phyloP scores from a whole-genome alignment of 2,329 filamentous ascomycete species.

The Hymenoscyphus fructigenus region DNA sequence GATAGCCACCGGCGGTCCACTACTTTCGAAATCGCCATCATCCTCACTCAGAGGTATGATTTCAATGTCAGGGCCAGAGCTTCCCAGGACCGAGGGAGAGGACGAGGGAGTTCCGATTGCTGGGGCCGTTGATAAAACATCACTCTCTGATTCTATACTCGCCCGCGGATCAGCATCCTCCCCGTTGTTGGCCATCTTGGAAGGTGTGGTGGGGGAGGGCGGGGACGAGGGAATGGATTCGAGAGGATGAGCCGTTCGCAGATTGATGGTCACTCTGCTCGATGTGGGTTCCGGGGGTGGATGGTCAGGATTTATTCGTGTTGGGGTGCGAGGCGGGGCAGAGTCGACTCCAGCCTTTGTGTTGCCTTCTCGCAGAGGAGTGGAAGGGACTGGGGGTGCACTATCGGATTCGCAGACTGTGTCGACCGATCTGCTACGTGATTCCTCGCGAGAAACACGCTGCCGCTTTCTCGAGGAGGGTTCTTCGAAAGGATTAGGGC shows the following conservation, averaged over 20 bases:
- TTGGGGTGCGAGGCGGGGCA: constrained; percentile 34
- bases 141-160: constrained; percentile 36
- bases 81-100: constrained; percentile 32
- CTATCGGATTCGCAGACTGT: constrained; percentile 26
- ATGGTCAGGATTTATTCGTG: constrained; percentile 33
- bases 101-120: constrained; percentile 35
- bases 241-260: constrained; percentile 48
- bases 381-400: constrained; percentile 20
- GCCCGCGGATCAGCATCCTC: constrained; percentile 25
- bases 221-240: constrained; percentile 46
- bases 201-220: constrained; percentile 37
- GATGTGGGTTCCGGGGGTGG: constrained; percentile 47
- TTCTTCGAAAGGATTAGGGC: constrained; percentile 65
- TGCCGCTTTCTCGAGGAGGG: constrained; percentile 56
- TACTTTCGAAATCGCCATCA: constrained; percentile 28
- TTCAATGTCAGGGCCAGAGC: constrained; percentile 36
- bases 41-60: constrained; percentile 30
- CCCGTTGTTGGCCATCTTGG: constrained; percentile 29
- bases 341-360: constrained; percentile 39
- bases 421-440: constrained; percentile 53
- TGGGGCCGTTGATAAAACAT: constrained; percentile 32
- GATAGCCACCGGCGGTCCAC: constrained; percentile 32
- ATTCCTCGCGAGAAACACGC: constrained; percentile 57
- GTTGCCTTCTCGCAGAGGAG: constrained; percentile 13
- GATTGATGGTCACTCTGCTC: constrained; percentile 60